These are phyloP conservation scores for Tardiomyces depauwii DNA, from an alignment of 1,139 yeast species.

Conservation along the genomic window DNA sequence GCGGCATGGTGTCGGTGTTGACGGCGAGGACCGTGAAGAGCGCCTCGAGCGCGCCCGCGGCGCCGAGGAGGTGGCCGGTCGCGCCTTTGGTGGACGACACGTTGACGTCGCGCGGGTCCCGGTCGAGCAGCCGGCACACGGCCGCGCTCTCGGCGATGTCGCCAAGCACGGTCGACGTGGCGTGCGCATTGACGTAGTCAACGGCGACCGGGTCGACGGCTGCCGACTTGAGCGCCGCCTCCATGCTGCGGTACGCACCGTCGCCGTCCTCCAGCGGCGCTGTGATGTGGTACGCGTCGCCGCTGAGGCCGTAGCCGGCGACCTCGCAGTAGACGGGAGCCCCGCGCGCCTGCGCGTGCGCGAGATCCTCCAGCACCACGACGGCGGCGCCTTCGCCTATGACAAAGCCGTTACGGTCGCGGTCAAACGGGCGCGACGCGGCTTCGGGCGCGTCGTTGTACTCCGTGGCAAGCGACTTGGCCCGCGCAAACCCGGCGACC, in stretches of 20 bases:
- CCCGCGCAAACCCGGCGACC: slow-evolving; percentile 84
- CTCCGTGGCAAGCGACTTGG: slow-evolving; percentile 63
- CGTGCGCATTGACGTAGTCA: slow-evolving; percentile 89
- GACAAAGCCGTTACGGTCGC: slow-evolving; percentile 72
- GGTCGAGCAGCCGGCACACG: slow-evolving; percentile 35
- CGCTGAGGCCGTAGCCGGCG: slow-evolving; percentile 79
- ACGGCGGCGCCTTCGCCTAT: slow-evolving; percentile 91
- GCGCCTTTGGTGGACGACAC: slow-evolving; percentile 87
- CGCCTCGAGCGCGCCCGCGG: slow-evolving; percentile 92
- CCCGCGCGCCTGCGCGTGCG: slow-evolving; percentile 61
- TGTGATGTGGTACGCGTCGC: slow-evolving; percentile 90
- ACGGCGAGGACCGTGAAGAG: slow-evolving; percentile 67
- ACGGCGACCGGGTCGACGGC: slow-evolving; percentile 35
- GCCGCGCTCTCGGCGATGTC: slow-evolving; percentile 84
- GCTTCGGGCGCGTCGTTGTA: slow-evolving; percentile 48
- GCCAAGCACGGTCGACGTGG: slow-evolving; percentile 85
- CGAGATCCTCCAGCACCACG: slow-evolving; percentile 60
- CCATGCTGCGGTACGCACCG: slow-evolving; percentile 82
- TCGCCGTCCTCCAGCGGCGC: slow-evolving; percentile 76
- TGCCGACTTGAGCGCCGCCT: slow-evolving; percentile 50
- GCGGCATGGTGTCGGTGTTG: slow-evolving; percentile 51
- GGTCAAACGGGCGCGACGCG: slow-evolving; percentile 87
- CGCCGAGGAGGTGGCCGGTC: slow-evolving; percentile 89
- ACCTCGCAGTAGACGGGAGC: slow-evolving; percentile 68
- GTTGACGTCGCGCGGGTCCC: slow-evolving; percentile 20